phyloP scores from a whole-genome alignment of 805 yeast species.

The Millerozyma miso region DNA sequence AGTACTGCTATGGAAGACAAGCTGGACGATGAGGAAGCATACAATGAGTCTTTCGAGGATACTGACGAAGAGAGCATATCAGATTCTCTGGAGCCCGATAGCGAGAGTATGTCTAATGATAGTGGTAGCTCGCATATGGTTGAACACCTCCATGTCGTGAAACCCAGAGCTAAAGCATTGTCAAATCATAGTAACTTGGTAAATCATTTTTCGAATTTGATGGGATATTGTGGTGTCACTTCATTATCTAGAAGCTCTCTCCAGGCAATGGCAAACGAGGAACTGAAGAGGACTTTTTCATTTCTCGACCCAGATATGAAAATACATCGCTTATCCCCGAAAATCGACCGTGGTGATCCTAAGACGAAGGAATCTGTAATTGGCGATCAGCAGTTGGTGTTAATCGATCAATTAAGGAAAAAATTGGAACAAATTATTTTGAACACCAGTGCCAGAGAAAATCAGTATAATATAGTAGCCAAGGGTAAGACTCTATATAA shows the following conservation, averaged over 20 bases:
- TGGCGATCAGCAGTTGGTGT: slow-evolving; percentile 21
- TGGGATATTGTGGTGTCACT: slow-evolving; percentile 34
- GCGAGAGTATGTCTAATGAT: slow-evolving; percentile 3
- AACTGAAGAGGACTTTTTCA: slow-evolving; percentile 30
- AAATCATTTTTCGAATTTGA: slow-evolving; percentile 23
- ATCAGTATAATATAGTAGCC: slow-evolving; percentile 9
- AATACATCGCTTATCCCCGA: slow-evolving; percentile 20
- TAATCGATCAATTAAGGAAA: slow-evolving; percentile 18
- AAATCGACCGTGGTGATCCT: slow-evolving; percentile 15
- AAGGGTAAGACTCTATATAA: slow-evolving; percentile 23
- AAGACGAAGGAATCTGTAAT: slow-evolving; percentile 21
- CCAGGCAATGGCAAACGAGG: slow-evolving; percentile 25
- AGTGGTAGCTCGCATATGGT: slow-evolving; percentile 6
- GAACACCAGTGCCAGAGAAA: slow-evolving; percentile 2
- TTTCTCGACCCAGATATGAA: slow-evolving; percentile 18
- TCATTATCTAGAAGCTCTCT: slow-evolving; percentile 12
- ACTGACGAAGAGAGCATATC: slow-evolving; percentile 8
- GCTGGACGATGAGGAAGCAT: slow-evolving; percentile 8
- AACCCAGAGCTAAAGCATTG: slow-evolving; percentile 11
- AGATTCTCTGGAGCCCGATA: slow-evolving; percentile 10
- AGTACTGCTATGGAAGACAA: slow-evolving; percentile 27
- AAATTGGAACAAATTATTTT: slow-evolving; percentile 15
- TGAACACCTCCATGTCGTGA: slow-evolving; percentile 25
- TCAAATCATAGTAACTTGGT: slow-evolving; percentile 11
- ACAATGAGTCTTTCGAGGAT: not conserved